phyloP scores from a whole-genome alignment of 208 protist genomes.

The Blastocrithidia nonstop region DNA sequence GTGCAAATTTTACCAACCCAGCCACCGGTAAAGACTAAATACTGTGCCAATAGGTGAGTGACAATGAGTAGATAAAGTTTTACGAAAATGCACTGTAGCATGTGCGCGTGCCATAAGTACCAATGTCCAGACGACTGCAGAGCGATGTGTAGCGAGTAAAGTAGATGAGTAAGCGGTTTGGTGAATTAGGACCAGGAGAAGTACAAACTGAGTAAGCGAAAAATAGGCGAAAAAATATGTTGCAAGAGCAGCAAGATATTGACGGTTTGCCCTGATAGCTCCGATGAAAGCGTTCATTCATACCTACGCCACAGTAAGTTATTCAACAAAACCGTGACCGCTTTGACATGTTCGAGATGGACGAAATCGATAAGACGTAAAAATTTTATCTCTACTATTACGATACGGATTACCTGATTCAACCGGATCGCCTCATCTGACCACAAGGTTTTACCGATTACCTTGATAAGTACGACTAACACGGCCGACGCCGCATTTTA shows the following conservation, averaged over 20 bases:
- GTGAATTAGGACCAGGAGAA: conserved; percentile 67
- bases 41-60: too few relatives aligned
- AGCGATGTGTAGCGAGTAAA: conserved; percentile 69
- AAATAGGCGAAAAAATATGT: conserved; percentile 62
- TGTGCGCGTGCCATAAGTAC: conserved; percentile 47
- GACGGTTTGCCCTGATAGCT: conserved; percentile 84
- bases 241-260: conserved; percentile 77
- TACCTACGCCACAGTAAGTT: conserved; percentile 79
- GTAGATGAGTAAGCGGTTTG: conserved; percentile 58
- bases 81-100: conserved; percentile 60
- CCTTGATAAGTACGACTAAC: conserved; percentile 81
- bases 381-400: conserved; percentile 87
- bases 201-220: conserved; percentile 48
- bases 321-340: conserved; percentile 80
- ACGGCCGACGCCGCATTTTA: conserved; percentile 66
- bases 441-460: conserved; percentile 85
- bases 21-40: too few relatives aligned
- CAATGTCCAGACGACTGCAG: conserved; percentile 20
- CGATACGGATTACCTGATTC: conserved; percentile 71
- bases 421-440: conserved; percentile 86
- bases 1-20: too few relatives aligned
- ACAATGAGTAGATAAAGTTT: too few relatives aligned
- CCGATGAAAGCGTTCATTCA: conserved; percentile 64
- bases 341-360: conserved; percentile 77
- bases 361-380: conserved; percentile 80